Base-by-base conservation (phyloP, 345 rosid genomes). In the Kernera saxatilis region DNA sequence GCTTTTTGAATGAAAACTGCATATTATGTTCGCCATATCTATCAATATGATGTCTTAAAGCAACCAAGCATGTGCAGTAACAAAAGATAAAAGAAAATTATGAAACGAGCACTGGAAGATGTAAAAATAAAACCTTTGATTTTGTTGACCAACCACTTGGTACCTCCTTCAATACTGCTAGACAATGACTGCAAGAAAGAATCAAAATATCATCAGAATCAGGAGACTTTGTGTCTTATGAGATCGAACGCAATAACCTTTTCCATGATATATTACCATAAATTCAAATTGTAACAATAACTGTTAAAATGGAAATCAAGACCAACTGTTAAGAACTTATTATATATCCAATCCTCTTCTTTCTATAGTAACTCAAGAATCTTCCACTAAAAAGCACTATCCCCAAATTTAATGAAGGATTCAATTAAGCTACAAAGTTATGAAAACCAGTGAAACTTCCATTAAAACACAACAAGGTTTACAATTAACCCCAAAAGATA, bases 121-220 rank as follows among this genome's bases (percentile, higher is more conserved):
- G 52, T 6, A 41, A 8, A 62, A 50, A 70, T 10, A 60, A 52
- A 53, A 88, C 99, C 99, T 94, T 91, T 94, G 52, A 94, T 27
- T 79, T 89, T 94, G 84, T 88, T 91, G 63, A 94, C 99, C 79
- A 91, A 52, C 96, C 96, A 91, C 72, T 85, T 94, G 40, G 97
- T 78, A 74, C 98, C 96, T 74, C 93, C 96, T 85, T 84, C 90
- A 69, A 89, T 87, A 78, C 96, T 89, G 78, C 69, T 84, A 8
- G 89, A 85, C 74, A 92, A 12, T 19, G 98, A 92, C 98, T 92
- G 79, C 58, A 70, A 41, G 40, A 22, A 40, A 35, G 18, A 63
- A 51, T 17, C 44, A 29, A 75, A 61, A 54, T 22, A 44, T 50
- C 22, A 55, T 63, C 71, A 62, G 3, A 21, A 30, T 29, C 56